Base-by-base conservation (phyloP, 768 basidiomycete species). In the Paxillus rubicundulus region DNA sequence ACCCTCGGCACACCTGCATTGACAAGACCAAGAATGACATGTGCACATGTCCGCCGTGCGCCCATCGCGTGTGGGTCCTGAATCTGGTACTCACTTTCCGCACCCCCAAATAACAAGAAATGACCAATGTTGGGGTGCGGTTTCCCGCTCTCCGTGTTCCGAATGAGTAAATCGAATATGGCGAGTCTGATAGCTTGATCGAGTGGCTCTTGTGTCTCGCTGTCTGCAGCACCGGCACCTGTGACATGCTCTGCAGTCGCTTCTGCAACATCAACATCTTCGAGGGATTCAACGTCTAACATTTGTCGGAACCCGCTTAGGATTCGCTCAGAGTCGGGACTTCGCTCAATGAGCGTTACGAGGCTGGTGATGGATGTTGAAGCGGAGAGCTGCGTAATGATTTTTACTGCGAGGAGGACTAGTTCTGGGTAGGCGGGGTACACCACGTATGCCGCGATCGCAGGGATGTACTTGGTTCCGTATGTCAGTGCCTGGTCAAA, bases 41-140 rank as follows among this genome's bases (percentile, higher is more conserved):
- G 93, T 4, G 92, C 78, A 52, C 86, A 88, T 7, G 90, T 87
- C 40, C 77, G 74, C 21, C 77, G 79, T 3, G 84, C 81, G 33
- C 85, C 84, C 2, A 89, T 76, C 5, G 89, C 89, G 61, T 83
- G 82, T 2, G 89, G 89, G 63, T 91, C 89, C 60, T 89, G 84
- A 28, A 92, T 85, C 50, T 81, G 80, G 50, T 85, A 75, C 27
- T 85, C 82, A 8, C 73, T 72, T n/a, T 75, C 75, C 2, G 76
- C 67, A 3, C 78, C 74, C 18, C 89, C 88, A 61, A 95, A 90
- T 18, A 97, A 77, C 10, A 98, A 72, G 71, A 91, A 89, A 69
- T 97, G 94, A 0, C 89, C 88, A 17, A 96, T 63, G 60, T 94
- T 97, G 6, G 94, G 93, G 58, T 83, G 90, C 0, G 82, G 70